A percentile compares a stretch with the other conserved stretches of the same genome.
phyloP scores from a whole-genome alignment of 169 alveolate genomes.

The Plasmodium cynomolgi region DNA sequence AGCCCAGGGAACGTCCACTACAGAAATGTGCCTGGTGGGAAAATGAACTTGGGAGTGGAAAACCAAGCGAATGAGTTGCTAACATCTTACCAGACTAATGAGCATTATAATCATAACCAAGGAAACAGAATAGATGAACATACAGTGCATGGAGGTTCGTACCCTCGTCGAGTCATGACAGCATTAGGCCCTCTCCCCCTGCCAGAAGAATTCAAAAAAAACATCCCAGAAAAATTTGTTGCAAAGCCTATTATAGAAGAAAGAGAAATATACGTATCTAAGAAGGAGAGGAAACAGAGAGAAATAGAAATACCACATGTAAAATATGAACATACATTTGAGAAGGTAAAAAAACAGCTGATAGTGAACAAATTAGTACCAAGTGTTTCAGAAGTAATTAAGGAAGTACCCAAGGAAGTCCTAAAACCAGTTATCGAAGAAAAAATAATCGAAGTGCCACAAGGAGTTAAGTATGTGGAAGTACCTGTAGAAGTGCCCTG shows the following conservation, averaged over 20 bases:
- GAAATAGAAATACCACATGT: conserved; percentile 89
- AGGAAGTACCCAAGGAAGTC: conserved; percentile 86
- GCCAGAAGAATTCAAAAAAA: conserved; percentile 85
- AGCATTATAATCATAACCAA: background rate
- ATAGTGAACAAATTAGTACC: conserved; percentile 86
- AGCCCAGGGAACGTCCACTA: conserved; percentile 1
- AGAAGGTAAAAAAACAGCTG: conserved; percentile 81
- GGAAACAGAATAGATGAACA: conserved; percentile 28
- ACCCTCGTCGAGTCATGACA: conserved; percentile 89
- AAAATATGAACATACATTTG: conserved; percentile 88
- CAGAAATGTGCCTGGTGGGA: background rate
- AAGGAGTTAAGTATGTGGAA: conserved; percentile 89
- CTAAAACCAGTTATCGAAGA: conserved; percentile 89
- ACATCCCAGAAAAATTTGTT: conserved; percentile 89
- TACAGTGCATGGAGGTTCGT: conserved; percentile 56
- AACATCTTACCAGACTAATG: background rate
- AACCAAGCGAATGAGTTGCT: background rate
- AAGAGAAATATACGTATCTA: conserved; percentile 87
- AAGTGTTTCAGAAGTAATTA: conserved; percentile 82
- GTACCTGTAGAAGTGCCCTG: conserved; percentile 91
- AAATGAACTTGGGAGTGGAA: background rate
- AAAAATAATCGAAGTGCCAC: conserved; percentile 89
- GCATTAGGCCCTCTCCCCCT: conserved; percentile 89
- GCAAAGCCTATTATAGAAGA: conserved; percentile 89
- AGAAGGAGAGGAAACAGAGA: conserved; percentile 87